Evolutionary conservation across 495 filamentous ascomycete species (phyloP), one percentile per base, ranked within the genome.

Genomic region (Neurospora tetraspora): DNA sequence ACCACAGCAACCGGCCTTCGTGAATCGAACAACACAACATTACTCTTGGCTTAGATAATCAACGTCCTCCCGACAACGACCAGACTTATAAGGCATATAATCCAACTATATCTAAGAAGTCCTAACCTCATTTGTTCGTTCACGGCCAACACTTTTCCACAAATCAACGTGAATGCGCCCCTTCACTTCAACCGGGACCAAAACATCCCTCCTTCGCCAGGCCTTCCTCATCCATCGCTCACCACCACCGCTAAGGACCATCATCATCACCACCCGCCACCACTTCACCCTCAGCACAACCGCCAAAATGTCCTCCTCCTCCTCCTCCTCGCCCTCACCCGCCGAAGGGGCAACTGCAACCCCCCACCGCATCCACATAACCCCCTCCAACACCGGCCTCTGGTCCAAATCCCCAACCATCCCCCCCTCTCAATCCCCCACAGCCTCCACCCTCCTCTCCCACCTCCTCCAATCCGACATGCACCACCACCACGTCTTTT

Each of bases 401-500:
- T 91, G 87, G 40, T 42, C 40, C 40, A 42, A 42, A 16, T 42
- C 40, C 40, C 40, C 40, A 18, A 42, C 40, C 40, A 42, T 69
- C 81, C 84, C 2, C 80, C 86, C n/a, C n/a, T n/a, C 2, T 77
- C 85, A 14, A 85, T 91, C 74, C 81, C 83, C 5, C 90, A 90
- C 1, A 82, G 82, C 68, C 76, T 38, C 36, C 9, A 12, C 27
- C 2, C 27, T 71, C 69, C 23, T 71, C 39, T 38, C 68, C 14
- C 59, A 0, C 27, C 53, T 65, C 3, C 53, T 65, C 1, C 53
- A 39, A 38, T 5, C 20, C 18, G 70, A 72, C 42, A 65, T 12
- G 61, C 23, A 85, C 84, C 83, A 85, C 37, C 86, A 94, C 77
- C 92, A 97, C 78, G 89, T 93, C 37, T 97, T 90, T 81, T 96